A percentile compares a stretch with the other conserved stretches of the same genome.
phyloP scores from a whole-genome alignment of 139 green algal genomes.

The Penium margaritaceum region DNA sequence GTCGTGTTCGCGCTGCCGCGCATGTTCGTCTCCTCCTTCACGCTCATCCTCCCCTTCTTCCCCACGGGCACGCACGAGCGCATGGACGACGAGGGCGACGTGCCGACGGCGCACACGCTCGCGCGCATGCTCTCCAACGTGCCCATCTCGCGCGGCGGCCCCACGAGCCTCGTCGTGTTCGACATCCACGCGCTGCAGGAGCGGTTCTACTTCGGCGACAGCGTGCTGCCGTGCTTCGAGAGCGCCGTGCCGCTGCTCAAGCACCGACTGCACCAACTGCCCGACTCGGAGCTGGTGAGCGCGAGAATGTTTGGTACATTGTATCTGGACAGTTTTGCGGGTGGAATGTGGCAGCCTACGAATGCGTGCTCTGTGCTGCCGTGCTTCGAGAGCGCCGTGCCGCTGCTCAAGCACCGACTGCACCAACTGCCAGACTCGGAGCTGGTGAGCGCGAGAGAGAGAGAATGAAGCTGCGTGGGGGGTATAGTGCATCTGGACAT shows the following conservation, averaged over 20 bases:
- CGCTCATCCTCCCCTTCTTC: slow-evolving; percentile 97
- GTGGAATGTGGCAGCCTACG: too few relatives aligned
- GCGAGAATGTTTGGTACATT: too few relatives aligned
- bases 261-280: slow-evolving; percentile 60
- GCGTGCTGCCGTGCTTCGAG: slow-evolving; percentile 89
- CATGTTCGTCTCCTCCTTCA: slow-evolving; percentile 94
- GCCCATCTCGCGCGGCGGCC: slow-evolving; percentile 79
- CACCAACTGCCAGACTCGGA: slow-evolving; percentile 65
- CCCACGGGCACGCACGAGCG: slow-evolving; percentile 75
- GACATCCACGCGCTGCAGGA: slow-evolving; percentile 94
- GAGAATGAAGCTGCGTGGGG: too few relatives aligned
- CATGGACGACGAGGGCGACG: slow-evolving; percentile 54
- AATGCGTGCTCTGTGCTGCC: too few relatives aligned
- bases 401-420: slow-evolving; percentile 73
- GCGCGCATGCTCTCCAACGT: slow-evolving; percentile 91
- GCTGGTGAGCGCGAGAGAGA: too few relatives aligned
- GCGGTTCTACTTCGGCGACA: slow-evolving; percentile 97
- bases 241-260: slow-evolving; percentile 82
- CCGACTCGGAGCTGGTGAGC: slow-evolving; percentile 65
- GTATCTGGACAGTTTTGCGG: too few relatives aligned
- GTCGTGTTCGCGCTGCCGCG: slow-evolving; percentile 92
- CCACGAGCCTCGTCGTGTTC: slow-evolving; percentile 87
- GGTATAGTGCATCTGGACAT: too few relatives aligned
- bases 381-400: slow-evolving; percentile 91
- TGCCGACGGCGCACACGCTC: slow-evolving; percentile 88